These are phyloP conservation scores for Hypoxylon subgilvum DNA, from an alignment of 495 filamentous ascomycete genomes.

Conservation along the genomic window DNA sequence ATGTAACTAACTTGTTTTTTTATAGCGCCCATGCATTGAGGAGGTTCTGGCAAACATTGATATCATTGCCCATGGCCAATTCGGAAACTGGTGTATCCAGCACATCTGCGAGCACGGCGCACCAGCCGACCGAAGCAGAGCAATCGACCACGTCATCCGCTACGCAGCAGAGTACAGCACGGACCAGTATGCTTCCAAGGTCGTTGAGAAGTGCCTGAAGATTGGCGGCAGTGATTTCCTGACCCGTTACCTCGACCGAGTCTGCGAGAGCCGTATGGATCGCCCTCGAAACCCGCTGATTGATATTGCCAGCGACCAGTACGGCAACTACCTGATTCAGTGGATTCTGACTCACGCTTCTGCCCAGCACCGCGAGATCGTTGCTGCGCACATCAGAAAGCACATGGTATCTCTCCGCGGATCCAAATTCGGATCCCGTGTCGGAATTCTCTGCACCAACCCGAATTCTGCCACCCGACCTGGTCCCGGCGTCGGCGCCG, in stretches of 20 bases:
- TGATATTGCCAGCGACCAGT: slow-evolving; percentile 98
- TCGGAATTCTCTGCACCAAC: slow-evolving; percentile 98
- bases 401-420: slow-evolving; percentile 99
- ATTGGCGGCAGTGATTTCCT: slow-evolving; percentile 92
- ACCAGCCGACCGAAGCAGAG: slow-evolving; percentile 86
- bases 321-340: slow-evolving; percentile 97
- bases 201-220: slow-evolving; percentile 98
- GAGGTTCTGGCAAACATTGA: slow-evolving; percentile 94
- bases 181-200: slow-evolving; percentile 99
- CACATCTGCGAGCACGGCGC: slow-evolving; percentile 98
- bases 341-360: slow-evolving; percentile 90
- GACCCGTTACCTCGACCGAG: slow-evolving; percentile 87
- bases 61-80: slow-evolving; percentile 96
- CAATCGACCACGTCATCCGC: slow-evolving; percentile 91
- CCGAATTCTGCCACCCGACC: slow-evolving; percentile 83
- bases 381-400: slow-evolving; percentile 92
- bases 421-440: slow-evolving; percentile 96
- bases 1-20: slow-evolving; percentile 44
- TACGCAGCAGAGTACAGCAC: slow-evolving; percentile 96
- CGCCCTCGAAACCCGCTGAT: slow-evolving; percentile 96
- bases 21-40: slow-evolving; percentile 90
- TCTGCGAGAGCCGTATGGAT: slow-evolving; percentile 88
- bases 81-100: slow-evolving; percentile 99
- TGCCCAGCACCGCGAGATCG: slow-evolving; percentile 86
- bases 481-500: slow-evolving; percentile 72